Evolutionary conservation across 441 rosid species (phyloP), one percentile per base, ranked within the genome.

Genomic region (Biscutella laevigata): DNA sequence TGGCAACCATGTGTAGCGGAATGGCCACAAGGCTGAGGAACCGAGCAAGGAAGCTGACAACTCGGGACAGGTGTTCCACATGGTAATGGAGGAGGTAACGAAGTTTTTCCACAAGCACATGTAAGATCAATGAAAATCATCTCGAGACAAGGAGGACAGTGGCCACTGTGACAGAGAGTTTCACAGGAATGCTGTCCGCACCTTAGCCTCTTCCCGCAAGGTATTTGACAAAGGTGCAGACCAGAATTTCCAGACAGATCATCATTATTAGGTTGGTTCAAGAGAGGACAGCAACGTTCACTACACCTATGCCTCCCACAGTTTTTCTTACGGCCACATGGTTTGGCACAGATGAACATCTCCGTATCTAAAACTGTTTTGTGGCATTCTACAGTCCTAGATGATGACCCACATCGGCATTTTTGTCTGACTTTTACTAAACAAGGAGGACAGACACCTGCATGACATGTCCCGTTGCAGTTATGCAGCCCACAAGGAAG

Each of bases 131-230:
- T 73, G 59, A 92, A 88, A 20, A 92, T 86, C 10, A 85, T 88
- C 62, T 86, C 95, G 4, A 86, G 89, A 65, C 99, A 92, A 54
- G 95, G 88, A 64, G 95, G 87, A 59, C 95, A 92, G 25, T 92
- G 95, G 28, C 99, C 99, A 69, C 85, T 86, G 64, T 88, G 97
- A 77, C 97, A 92, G 30, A 83, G 53, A 3, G 90, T 73, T 49
- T 86, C 94, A 64, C 99, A 92, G 49, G 77, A 73, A 79, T 92
- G 97, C 56, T 88, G 92, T 42, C 97, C 95, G 33, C 99, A 88
- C 60, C 95, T 81, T 46, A 86, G 79, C 73, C 74, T 86, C 81
- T 92, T 92, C 45, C 80, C 97, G 68, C 99, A 92, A 3, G 80
- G 66, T 76, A 88, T 77, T 43, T 88, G 88, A 69, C 99, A 92